Conservation (phyloP, 176 grass and related monocot genomes). For the Carex cristatella region DNA sequence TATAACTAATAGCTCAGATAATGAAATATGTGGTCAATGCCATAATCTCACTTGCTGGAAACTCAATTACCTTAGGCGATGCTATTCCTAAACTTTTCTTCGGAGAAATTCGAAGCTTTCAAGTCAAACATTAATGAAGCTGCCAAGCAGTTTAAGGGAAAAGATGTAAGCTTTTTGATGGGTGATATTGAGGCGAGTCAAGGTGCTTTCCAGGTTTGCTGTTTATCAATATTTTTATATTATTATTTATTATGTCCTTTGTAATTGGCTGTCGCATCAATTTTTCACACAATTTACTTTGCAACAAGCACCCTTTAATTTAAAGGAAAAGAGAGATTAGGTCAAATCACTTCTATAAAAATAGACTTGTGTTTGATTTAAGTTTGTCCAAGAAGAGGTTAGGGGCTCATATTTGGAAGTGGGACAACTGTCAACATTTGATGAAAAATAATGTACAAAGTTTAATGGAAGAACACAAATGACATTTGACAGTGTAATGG, state of each 20-base stretch:
- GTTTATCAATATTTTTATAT: neutral
- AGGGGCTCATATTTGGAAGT: neutral
- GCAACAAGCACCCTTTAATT: neutral
- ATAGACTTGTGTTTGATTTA: neutral
- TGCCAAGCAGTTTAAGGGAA: slow-evolving; percentile 57
- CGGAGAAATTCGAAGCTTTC: slow-evolving; percentile 57
- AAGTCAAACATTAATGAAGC: slow-evolving; percentile 47
- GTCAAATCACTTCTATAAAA: neutral
- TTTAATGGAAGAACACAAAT: neutral
- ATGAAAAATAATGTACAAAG: neutral
- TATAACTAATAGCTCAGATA: neutral
- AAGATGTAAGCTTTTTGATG: slow-evolving; percentile 83
- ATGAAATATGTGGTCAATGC: neutral
- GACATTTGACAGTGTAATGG: neutral
- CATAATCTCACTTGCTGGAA: neutral
- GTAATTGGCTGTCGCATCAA: neutral
- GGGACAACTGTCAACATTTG: neutral
- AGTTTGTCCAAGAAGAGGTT: neutral
- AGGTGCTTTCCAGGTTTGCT: slow-evolving; percentile 73
- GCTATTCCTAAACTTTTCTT: slow-evolving; percentile 79
- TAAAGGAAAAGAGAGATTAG: neutral
- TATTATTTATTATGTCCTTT: slow-evolving; percentile 6
- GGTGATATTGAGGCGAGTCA: slow-evolving; percentile 76
- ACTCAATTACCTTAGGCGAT: slow-evolving; percentile 47
- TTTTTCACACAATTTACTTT: neutral